These are phyloP conservation scores for Pilaira anomala DNA, from an alignment of 192 early-diverging fungal species.

Conservation along the genomic window DNA sequence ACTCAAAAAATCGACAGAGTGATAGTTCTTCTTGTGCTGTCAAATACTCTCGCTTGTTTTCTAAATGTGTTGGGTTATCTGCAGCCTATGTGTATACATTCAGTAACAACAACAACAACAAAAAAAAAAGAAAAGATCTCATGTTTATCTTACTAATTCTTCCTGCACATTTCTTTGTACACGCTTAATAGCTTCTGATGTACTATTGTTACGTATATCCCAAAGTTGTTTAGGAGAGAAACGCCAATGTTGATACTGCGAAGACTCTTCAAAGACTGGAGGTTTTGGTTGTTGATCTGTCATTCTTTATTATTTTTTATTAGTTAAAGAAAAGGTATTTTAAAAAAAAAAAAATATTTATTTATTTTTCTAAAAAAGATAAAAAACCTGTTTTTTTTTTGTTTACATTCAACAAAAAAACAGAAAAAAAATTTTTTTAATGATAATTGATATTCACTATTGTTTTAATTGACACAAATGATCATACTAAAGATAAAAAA, in stretches of 20 bases:
- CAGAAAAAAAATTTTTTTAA: too few relatives aligned
- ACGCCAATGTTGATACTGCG: slow-evolving; percentile 74
- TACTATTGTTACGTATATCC: slow-evolving; percentile 56
- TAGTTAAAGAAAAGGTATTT: background rate
- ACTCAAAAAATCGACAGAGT: slow-evolving; percentile 54
- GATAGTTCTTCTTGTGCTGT: slow-evolving; percentile 51
- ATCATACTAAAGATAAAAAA: too few relatives aligned
- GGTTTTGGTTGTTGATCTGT: background rate
- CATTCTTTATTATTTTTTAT: background rate
- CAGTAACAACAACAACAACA: too few relatives aligned
- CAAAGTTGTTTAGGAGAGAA: slow-evolving; percentile 54
- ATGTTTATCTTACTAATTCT: slow-evolving; percentile 40
- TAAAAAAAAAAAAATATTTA: background rate
- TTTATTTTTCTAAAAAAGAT: too few relatives aligned
- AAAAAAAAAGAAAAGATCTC: background rate
- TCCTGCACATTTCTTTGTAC: slow-evolving; percentile 55
- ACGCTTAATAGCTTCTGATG: slow-evolving; percentile 51
- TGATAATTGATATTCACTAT: too few relatives aligned
- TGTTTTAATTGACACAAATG: too few relatives aligned
- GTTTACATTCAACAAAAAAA: too few relatives aligned
- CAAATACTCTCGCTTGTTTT: slow-evolving; percentile 38
- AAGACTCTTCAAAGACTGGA: slow-evolving; percentile 61
- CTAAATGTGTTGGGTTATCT: background rate
- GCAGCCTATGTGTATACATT: background rate
- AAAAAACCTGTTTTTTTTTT: too few relatives aligned